Evolutionary conservation across 148 eudicot species (phyloP), one percentile per base, ranked within the genome.

Genomic region (Vaccinium macrocarpon): DNA sequence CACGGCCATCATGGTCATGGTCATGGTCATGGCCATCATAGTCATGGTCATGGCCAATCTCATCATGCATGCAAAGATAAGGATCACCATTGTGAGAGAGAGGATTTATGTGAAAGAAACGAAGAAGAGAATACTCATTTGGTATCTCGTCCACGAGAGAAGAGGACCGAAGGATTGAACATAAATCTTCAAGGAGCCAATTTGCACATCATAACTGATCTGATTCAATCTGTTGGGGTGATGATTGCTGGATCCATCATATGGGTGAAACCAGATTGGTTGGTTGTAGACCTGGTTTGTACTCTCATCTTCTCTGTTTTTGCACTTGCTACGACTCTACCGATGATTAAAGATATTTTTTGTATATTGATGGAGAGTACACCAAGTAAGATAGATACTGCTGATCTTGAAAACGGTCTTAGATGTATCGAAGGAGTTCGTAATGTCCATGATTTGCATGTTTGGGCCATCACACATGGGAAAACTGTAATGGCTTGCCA

Each of bases 121-220:
- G 85, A 83, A 59, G 88, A 88, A 80, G 89, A 91, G 51, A 46
- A 50, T 4, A 10, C 53, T 27, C 78, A 35, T 75, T 79, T 91
- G 72, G 89, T 89, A 59, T 76, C 87, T 68, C 68, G 21, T 71
- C 56, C 87, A 27, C 84, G 82, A 11, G 51, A 79, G 70, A 84
- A 57, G 73, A 68, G 38, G 51, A 82, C 25, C 6, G 70, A 61
- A 49, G 70, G 35, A 42, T 49, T 82, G 80, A 92, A 92, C 81
- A 90, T 91, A 62, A 91, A 93, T 81, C 87, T 93, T 16, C 90
- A 93, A 80, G 92, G 95, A 83, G 93, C 98, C 46, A 90, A 94
- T 81, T 82, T 94, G 68, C 95, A 93, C 86, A 88, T 94, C 29
- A 72, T 93, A 25, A 80, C 89, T 3, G 95, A 91, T 86, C 66